Evolutionary conservation across 148 eudicot species (phyloP).

Genomic region (Amaranthus cruentus): DNA sequence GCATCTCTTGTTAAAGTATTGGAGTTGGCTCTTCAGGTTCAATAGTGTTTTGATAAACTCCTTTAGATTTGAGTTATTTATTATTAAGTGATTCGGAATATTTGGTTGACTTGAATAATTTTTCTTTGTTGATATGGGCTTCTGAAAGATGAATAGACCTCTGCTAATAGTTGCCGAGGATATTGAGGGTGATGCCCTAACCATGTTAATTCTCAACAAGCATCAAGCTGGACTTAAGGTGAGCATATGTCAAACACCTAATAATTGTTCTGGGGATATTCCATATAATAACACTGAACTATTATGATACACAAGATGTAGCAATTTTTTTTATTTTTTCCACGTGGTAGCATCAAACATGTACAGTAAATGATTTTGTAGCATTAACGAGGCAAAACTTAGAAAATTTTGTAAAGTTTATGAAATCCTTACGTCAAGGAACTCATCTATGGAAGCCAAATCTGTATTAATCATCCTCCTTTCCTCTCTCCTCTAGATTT

Average conservation of each 20-base stretch:
- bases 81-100: conserved; percentile 2
- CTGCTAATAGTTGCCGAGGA: conserved; percentile 90
- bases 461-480: too few species aligned
- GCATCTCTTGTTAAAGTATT: conserved; percentile 59
- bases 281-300: too few species aligned
- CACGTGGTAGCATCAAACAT: too few species aligned
- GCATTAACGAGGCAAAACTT: too few species aligned
- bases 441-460: too few species aligned
- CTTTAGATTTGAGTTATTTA: background rate
- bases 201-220: conserved; percentile 81
- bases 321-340: too few species aligned
- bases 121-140: conserved; percentile 19
- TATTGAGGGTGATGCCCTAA: conserved; percentile 72
- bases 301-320: too few species aligned
- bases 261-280: too few species aligned
- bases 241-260: conserved; percentile 8
- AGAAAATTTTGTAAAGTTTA: too few species aligned
- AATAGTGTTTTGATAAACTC: background rate
- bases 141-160: conserved; percentile 53
- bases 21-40: conserved; percentile 85
- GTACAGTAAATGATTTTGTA: too few species aligned
- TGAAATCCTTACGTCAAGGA: too few species aligned
- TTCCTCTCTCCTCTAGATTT: too few species aligned
- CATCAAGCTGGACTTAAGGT: conserved; percentile 89
- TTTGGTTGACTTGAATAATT: conserved; percentile 7